Evolutionary conservation across 768 basidiomycete genomes (phyloP).

Genomic region (Agaricus sinodeliciosus): DNA sequence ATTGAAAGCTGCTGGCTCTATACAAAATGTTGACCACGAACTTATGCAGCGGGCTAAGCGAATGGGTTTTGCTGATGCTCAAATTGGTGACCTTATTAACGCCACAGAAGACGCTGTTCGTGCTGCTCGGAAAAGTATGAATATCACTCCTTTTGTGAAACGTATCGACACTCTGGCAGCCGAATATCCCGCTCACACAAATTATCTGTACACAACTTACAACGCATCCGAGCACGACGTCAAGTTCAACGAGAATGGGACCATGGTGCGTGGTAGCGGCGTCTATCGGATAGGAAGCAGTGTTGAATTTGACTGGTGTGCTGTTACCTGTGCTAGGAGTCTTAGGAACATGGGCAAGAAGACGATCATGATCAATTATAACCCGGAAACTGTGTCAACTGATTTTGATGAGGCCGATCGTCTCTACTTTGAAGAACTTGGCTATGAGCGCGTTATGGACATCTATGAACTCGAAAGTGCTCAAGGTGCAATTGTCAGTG

Average conservation of each 20-base stretch:
- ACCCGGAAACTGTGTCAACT: slow-evolving; percentile 98
- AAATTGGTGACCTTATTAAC: slow-evolving; percentile 79
- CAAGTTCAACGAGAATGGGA: slow-evolving; percentile 92
- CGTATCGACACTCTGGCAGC: slow-evolving; percentile 98
- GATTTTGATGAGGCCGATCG: slow-evolving; percentile 99
- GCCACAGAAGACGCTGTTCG: slow-evolving; percentile 77
- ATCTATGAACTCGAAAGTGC: slow-evolving; percentile 96
- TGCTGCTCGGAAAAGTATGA: slow-evolving; percentile 76
- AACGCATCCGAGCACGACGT: slow-evolving; percentile 96
- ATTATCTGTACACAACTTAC: slow-evolving; percentile 99
- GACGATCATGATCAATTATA: slow-evolving; percentile 99
- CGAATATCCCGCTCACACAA: slow-evolving; percentile 97
- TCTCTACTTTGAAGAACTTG: slow-evolving; percentile 97
- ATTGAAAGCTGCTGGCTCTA: slow-evolving; percentile 61
- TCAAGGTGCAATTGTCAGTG: slow-evolving; percentile 91
- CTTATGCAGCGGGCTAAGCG: slow-evolving; percentile 85
- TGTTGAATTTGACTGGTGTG: slow-evolving; percentile 99
- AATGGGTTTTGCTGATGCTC: slow-evolving; percentile 92
- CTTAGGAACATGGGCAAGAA: slow-evolving; percentile 88
- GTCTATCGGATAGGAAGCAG: slow-evolving; percentile 98
- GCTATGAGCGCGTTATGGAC: slow-evolving; percentile 98
- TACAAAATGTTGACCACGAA: slow-evolving; percentile 64
- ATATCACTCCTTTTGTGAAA: slow-evolving; percentile 96
- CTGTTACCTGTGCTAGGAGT: slow-evolving; percentile 95
- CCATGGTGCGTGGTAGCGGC: slow-evolving; percentile 98